phyloP scores from a whole-genome alignment of 768 basidiomycete genomes.

The Imleria badia region DNA sequence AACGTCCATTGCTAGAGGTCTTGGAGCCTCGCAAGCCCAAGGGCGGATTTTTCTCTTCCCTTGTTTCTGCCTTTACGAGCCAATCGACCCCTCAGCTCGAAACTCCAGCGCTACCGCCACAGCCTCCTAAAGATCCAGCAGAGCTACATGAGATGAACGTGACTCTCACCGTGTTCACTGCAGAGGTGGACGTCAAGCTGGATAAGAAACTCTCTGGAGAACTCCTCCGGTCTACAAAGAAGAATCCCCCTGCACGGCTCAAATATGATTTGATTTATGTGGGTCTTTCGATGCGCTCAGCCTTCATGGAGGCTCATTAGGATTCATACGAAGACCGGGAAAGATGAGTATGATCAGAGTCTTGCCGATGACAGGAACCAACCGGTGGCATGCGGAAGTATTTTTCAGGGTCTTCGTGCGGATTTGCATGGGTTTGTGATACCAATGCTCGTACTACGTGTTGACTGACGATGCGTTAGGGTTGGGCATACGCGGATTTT shows the following conservation, averaged over 20 bases:
- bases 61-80: slow-evolving; percentile 26
- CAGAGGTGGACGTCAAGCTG: slow-evolving; percentile 55
- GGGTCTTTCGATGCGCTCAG: background rate
- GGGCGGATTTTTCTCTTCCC: slow-evolving; percentile 49
- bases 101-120: slow-evolving; percentile 5
- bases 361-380: slow-evolving; percentile 63
- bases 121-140: slow-evolving; percentile 23
- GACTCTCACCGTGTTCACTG: slow-evolving; percentile 34
- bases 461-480: slow-evolving; percentile 3
- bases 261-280: slow-evolving; percentile 81
- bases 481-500: slow-evolving; percentile 14
- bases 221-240: slow-evolving; percentile 90
- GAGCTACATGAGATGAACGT: slow-evolving; percentile 27
- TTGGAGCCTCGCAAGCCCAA: slow-evolving; percentile 30
- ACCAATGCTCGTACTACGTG: background rate
- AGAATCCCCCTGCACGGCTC: slow-evolving; percentile 77
- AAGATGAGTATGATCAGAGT: slow-evolving; percentile 76
- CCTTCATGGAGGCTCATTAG: background rate
- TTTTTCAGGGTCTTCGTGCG: slow-evolving; percentile 85
- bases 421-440: slow-evolving; percentile 73
- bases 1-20: slow-evolving; percentile 41
- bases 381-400: slow-evolving; percentile 62
- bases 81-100: slow-evolving; percentile 14
- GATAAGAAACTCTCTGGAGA: slow-evolving; percentile 69
- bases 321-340: slow-evolving; percentile 58